Base-by-base conservation (phyloP, 1,284 basidiomycete genomes). In the Ustilago tritici region DNA sequence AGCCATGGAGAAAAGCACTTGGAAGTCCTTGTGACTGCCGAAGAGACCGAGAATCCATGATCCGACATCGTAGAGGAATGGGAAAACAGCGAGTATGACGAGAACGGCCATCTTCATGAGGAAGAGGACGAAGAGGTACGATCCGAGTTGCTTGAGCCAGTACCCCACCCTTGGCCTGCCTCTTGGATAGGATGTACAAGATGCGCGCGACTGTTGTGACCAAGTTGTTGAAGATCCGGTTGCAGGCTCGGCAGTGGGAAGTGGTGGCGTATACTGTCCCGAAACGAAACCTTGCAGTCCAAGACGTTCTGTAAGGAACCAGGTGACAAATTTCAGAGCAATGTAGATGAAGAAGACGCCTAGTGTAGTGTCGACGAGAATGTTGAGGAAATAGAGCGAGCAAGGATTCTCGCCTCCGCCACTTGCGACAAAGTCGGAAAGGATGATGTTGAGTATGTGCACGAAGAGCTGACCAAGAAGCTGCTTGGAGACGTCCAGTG, bases 281-380 rank as follows among this genome's bases (percentile, higher is more conserved):
- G 92, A 93, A 80, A 92, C 90, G 85, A 94, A 93, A 1, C 93
- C 93, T 79, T 93, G 91, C 54, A 92, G 87, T 14, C 90, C 88
- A 12, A 93, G 86, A 72, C 88, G 90, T 77, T 91, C 89, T 36
- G 90, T 90, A 63, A 95, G 89, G 54, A 94, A 61, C 82, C 89
- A 89, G 1, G 92, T 94, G 60, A 91, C 87, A 32, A 89, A 86
- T 70, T 91, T 92, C n/a, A 98, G 89, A 46, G 92, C 88, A 64
- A 92, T 83, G 87, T 94, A 98, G 65, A 99, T 91, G 68, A 96
- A 89, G 34, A 89, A 92, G 61, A 98, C 93, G 74, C 94, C 95
- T 62, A 96, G 88, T 0, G 95, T 98, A 19, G 95, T 98, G 87
- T 99, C 96, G 71, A 98, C 89, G 38, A 96, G 88, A 63, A 99